Evolutionary conservation across 768 basidiomycete species (phyloP).

Genomic region (Dioszegia crocea): DNA sequence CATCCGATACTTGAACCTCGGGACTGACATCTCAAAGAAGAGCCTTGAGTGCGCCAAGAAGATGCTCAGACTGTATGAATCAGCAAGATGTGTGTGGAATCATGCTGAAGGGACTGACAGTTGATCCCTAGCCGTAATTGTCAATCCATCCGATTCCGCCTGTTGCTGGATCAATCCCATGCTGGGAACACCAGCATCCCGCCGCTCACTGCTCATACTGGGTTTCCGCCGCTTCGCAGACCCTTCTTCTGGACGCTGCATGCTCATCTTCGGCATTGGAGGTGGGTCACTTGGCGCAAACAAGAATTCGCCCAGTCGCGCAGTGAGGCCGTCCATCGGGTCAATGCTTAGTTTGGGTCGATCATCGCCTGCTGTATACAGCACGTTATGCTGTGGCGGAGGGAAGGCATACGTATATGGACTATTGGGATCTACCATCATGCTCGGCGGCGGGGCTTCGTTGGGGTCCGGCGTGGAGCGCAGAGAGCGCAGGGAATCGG

Average conservation of each 20-base stretch:
- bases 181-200: background rate
- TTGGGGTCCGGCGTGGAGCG: background rate
- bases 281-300: conserved; percentile 16
- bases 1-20: conserved; percentile 36
- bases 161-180: conserved; percentile 1
- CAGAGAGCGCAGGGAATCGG: background rate
- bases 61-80: conserved; percentile 20
- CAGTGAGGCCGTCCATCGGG: conserved; percentile 30
- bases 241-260: background rate
- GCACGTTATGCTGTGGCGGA: conserved; percentile 7
- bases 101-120: conserved; percentile 25
- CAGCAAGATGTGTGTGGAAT: too few species aligned
- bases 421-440: background rate
- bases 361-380: background rate
- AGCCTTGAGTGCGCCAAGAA: conserved; percentile 34
- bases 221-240: conserved; percentile 7
- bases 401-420: background rate
- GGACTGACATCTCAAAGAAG: conserved; percentile 43
- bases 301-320: conserved; percentile 37
- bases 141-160: conserved; percentile 32
- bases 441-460: background rate
- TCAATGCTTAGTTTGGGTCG: conserved; percentile 3
- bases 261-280: background rate
- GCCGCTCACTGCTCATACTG: background rate
- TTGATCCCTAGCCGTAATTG: conserved; percentile 22